These are phyloP conservation scores for Raphanus hybrid DNA, from an alignment of 441 rosid genomes.

Conservation along the genomic window DNA sequence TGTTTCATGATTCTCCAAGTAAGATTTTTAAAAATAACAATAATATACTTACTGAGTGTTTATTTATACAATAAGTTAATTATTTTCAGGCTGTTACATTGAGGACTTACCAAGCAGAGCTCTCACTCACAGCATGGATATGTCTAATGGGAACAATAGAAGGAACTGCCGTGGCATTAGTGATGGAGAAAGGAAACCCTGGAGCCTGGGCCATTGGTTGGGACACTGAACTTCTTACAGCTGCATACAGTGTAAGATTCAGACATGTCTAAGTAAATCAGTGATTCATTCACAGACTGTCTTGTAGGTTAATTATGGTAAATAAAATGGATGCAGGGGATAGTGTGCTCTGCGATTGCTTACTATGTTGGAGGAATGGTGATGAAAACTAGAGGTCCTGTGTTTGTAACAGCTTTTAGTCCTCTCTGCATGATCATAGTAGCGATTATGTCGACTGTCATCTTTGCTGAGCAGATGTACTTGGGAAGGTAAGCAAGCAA, in stretches of 20 bases:
- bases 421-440: constrained; percentile 84
- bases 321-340: constrained; percentile 59
- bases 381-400: constrained; percentile 87
- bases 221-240: constrained; percentile 81
- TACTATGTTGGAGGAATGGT: constrained; percentile 81
- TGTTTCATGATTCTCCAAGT: constrained; percentile 82
- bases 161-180: constrained; percentile 59
- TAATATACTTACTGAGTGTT: too few relatives aligned
- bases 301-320: background rate
- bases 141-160: constrained; percentile 82
- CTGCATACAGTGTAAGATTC: constrained; percentile 77
- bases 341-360: constrained; percentile 75
- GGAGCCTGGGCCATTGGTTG: constrained; percentile 67
- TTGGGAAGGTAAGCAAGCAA: constrained; percentile 66
- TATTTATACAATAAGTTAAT: background rate
- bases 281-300: background rate
- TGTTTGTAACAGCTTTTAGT: constrained; percentile 82
- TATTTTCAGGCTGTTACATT: constrained; percentile 65
- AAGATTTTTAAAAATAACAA: constrained; percentile 15
- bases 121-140: constrained; percentile 84
- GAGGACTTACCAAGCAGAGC: constrained; percentile 74
- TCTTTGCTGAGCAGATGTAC: constrained; percentile 74
- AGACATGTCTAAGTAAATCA: background rate
- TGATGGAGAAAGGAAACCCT: constrained; percentile 67
- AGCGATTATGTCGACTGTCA: constrained; percentile 72